These are phyloP conservation scores for Fusarium virguliforme DNA, from an alignment of 2,329 filamentous ascomycete genomes.

Conservation along the genomic window DNA sequence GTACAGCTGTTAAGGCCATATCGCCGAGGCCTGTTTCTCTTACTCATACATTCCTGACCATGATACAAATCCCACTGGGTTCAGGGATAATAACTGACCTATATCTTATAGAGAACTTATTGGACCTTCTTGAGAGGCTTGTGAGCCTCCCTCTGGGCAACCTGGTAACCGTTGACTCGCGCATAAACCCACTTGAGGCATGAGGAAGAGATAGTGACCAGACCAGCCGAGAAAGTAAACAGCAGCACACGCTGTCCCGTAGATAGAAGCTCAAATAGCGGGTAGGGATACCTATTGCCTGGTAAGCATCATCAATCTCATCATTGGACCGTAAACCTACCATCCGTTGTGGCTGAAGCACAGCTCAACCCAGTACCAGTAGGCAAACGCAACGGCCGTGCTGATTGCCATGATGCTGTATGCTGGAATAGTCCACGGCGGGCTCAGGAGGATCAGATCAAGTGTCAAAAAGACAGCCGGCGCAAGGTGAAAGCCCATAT, in stretches of 20 bases:
- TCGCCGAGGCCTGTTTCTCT: neutral
- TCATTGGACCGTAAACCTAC: slow-evolving; percentile 57
- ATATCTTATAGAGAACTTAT: slow-evolving; percentile 25
- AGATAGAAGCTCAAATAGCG: slow-evolving; percentile 80
- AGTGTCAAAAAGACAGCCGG: slow-evolving; percentile 76
- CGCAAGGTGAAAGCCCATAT: slow-evolving; percentile 77
- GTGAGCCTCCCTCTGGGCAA: slow-evolving; percentile 52
- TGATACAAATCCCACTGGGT: neutral
- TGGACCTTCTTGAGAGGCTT: slow-evolving; percentile 55
- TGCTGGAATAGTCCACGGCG: slow-evolving; percentile 78
- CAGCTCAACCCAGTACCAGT: slow-evolving; percentile 85
- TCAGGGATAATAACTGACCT: too few relatives aligned
- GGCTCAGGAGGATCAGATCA: slow-evolving; percentile 79
- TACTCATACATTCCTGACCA: neutral
- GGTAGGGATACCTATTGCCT: slow-evolving; percentile 82
- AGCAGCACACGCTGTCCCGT: slow-evolving; percentile 77
- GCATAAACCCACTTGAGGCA: slow-evolving; percentile 80
- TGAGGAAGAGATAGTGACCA: slow-evolving; percentile 81
- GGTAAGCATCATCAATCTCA: slow-evolving; percentile 24
- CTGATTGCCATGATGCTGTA: slow-evolving; percentile 73
- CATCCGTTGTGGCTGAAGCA: slow-evolving; percentile 79
- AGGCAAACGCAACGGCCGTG: slow-evolving; percentile 73
- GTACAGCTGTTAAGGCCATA: too few relatives aligned
- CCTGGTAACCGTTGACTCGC: slow-evolving; percentile 72
- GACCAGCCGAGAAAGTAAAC: slow-evolving; percentile 77